These are phyloP conservation scores for Saccharum officinarum DNA, from an alignment of 176 grass and related monocot species.

Conservation along the genomic window DNA sequence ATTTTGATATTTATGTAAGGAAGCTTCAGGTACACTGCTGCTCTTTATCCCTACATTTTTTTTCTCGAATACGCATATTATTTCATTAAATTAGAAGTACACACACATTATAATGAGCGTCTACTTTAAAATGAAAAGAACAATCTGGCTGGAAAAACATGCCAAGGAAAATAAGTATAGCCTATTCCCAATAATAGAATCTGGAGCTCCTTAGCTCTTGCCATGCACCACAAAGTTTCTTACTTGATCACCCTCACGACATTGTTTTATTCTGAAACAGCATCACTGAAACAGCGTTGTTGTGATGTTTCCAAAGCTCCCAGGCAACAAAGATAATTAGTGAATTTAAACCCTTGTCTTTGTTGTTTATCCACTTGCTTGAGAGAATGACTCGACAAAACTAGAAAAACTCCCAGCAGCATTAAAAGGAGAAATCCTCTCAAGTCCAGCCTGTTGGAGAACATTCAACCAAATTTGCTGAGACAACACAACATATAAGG, in stretches of 20 bases:
- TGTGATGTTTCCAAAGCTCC: neutral
- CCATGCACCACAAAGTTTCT: neutral
- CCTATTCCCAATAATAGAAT: neutral
- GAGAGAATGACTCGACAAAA: neutral
- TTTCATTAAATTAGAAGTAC: neutral
- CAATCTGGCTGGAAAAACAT: neutral
- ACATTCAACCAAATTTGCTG: neutral
- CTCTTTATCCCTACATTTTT: conserved; percentile 12
- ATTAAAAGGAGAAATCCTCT: neutral
- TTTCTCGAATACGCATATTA: neutral
- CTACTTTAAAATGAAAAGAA: neutral
- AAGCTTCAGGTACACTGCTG: conserved; percentile 71
- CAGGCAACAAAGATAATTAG: neutral
- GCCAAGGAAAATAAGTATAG: neutral
- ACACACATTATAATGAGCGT: neutral
- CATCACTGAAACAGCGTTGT: neutral
- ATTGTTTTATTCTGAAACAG: neutral
- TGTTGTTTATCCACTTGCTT: neutral
- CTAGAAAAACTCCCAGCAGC: neutral
- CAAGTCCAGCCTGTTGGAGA: neutral
- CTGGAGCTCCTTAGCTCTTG: neutral
- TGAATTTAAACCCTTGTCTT: neutral
- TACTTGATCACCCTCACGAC: neutral
- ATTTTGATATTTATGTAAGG: conserved; percentile 88
- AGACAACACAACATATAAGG: neutral